Evolutionary conservation across 345 rosid species (phyloP), one percentile per base, ranked within the genome.

Genomic region (Isatis tinctoria): DNA sequence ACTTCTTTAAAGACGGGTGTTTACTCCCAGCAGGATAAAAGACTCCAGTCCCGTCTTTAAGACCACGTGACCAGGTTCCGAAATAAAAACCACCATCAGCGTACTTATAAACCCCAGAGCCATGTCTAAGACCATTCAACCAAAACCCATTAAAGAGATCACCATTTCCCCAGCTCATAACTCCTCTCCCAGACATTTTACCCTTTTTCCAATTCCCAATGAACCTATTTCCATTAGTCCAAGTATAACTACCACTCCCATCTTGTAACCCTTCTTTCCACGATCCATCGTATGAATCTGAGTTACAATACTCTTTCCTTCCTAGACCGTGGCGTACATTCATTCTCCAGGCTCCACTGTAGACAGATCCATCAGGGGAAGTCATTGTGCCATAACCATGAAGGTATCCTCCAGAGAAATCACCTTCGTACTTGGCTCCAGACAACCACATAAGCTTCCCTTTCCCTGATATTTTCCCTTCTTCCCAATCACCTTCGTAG

Each of bases 401-500:
- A 77, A 94, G 88, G 69, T 84, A 87, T 24, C 88, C 93, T 30
- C 97, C 96, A 4, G 93, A 91, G 72, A 94, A 80, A 77, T 90
- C 96, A 10, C 98, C 98, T 61, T 87, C 91, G 26, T 90, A 91
- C 59, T 78, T 87, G 54, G 88, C 90, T 69, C 96, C 93, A 5
- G 92, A 88, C 3, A 84, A 57, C 97, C 97, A 91, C 28, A 66
- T 9, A 41, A 90, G 81, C 62, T 77, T 67, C 33, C 98, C 97
- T 82, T 85, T 88, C 60, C 97, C 97, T 0, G 87, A 82, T 82
- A 94, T 88, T 58, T 90, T 88, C 22, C 97, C 96, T 47, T 79
- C 89, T 80, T 87, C 93, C 98, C 98, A 94, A 37, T 89, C 90
- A 41, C 98, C 98, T 26, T 91, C 92, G 35, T 88, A 94, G 18